Conservation (phyloP, 139 green algal genomes). For the Pleodorina starrii region DNA sequence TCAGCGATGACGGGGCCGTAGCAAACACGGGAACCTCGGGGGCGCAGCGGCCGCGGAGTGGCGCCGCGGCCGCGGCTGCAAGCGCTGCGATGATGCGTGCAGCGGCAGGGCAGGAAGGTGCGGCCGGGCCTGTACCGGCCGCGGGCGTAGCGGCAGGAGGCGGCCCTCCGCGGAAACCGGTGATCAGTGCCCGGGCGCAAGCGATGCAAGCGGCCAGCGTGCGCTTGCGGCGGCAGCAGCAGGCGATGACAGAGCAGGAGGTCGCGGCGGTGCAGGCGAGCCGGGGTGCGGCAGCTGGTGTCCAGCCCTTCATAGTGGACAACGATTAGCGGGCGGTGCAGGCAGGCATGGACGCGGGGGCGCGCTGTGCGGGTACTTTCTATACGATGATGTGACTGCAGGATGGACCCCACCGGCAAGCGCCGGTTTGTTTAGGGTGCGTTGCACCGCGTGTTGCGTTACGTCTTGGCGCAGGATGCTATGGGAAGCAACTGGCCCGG, state of each 20-base stretch:
- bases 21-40: neutral
- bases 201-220: constrained; percentile 28
- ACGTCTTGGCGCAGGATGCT: too few species aligned
- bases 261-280: constrained; percentile 11
- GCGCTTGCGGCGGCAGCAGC: neutral
- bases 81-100: constrained; percentile 17
- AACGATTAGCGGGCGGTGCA: too few species aligned
- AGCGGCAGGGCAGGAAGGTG: neutral
- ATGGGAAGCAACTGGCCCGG: too few species aligned
- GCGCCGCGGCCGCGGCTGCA: neutral
- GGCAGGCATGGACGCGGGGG: too few species aligned
- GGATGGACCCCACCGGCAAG: too few species aligned
- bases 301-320: neutral
- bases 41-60: neutral
- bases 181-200: constrained; percentile 15
- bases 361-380: too few species aligned
- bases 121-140: neutral
- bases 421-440: too few species aligned
- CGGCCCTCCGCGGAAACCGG: neutral
- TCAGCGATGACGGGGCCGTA: neutral
- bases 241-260: neutral
- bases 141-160: neutral
- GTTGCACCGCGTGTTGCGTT: too few species aligned
- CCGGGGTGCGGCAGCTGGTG: neutral
- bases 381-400: too few species aligned